Percentiles rank a stretch among this genome's conserved stretches.
phyloP scores from a whole-genome alignment of 306 rosid species.

The Datisca glomerata region DNA sequence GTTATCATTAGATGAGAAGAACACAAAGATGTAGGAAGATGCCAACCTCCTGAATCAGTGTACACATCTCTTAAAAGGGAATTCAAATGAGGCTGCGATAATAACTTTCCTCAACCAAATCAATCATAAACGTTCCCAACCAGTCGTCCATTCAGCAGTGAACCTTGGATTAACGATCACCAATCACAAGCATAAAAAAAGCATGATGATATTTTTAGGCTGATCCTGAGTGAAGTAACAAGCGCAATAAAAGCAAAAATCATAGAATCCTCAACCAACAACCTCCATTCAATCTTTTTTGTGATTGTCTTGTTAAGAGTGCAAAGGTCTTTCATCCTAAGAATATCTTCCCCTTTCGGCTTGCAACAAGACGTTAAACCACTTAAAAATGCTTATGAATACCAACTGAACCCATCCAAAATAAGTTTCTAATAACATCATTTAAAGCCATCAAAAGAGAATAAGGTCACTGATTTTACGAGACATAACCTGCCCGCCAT shows the following conservation, averaged over 20 bases:
- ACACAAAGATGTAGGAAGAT: too few species aligned
- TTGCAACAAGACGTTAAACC: too few species aligned
- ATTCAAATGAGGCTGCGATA: not conserved
- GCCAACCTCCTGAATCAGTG: too few species aligned
- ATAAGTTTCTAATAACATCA: too few species aligned
- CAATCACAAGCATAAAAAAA: not conserved
- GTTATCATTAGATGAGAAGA: not conserved
- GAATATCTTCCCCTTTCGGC: not conserved
- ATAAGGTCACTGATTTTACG: not conserved
- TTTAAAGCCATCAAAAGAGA: not conserved
- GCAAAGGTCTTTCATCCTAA: not conserved
- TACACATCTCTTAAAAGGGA: too few species aligned
- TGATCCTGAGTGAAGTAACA: not conserved
- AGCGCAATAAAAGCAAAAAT: not conserved
- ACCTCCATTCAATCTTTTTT: too few species aligned
- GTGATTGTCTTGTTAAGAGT: not conserved
- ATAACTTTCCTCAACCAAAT: not conserved
- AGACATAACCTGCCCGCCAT: too few species aligned
- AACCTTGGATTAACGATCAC: not conserved
- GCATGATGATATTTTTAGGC: not conserved
- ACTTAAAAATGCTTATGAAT: not conserved
- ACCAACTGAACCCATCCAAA: not conserved
- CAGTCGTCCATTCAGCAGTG: too few species aligned
- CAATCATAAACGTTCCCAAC: not conserved
- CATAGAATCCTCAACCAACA: not conserved